Conservation (phyloP, 2,329 filamentous ascomycete genomes). For the Claviceps capensis region DNA sequence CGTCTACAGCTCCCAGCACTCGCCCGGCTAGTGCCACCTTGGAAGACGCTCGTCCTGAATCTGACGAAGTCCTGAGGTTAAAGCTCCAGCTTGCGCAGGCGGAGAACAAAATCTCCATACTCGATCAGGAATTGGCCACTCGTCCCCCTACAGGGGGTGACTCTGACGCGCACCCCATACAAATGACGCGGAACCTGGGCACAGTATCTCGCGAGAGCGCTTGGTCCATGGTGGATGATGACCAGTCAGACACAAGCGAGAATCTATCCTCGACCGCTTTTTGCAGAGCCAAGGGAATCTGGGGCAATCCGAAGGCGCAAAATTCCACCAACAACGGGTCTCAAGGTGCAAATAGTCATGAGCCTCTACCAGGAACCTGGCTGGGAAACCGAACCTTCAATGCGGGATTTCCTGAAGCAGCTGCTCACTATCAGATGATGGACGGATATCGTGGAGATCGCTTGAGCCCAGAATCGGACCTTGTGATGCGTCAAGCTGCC, state of each 20-base stretch:
- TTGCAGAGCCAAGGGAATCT: constrained; percentile 41
- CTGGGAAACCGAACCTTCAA: constrained; percentile 26
- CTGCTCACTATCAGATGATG: constrained; percentile 19
- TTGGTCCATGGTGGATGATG: constrained; percentile 42
- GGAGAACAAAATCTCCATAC: constrained; percentile 53
- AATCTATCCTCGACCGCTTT: constrained; percentile 35
- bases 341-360: constrained; percentile 21
- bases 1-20: constrained; percentile 32
- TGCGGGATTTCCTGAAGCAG: constrained; percentile 27
- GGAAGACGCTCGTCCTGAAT: constrained; percentile 25
- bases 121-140: constrained; percentile 56
- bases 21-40: constrained; percentile 37
- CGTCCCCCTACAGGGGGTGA: constrained; percentile 45
- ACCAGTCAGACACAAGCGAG: constrained; percentile 43
- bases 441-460: constrained; percentile 33
- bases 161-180: constrained; percentile 11
- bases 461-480: constrained; percentile 34
- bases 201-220: constrained; percentile 25
- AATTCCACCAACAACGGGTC: constrained; percentile 19
- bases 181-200: constrained; percentile 10
- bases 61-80: constrained; percentile 51
- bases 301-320: constrained; percentile 34
- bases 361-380: constrained; percentile 29
- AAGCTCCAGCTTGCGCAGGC: constrained; percentile 60
- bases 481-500: constrained; percentile 27